These are phyloP conservation scores for Strombidium stylifer DNA, from an alignment of 73 alveolate species.

Conservation along the genomic window DNA sequence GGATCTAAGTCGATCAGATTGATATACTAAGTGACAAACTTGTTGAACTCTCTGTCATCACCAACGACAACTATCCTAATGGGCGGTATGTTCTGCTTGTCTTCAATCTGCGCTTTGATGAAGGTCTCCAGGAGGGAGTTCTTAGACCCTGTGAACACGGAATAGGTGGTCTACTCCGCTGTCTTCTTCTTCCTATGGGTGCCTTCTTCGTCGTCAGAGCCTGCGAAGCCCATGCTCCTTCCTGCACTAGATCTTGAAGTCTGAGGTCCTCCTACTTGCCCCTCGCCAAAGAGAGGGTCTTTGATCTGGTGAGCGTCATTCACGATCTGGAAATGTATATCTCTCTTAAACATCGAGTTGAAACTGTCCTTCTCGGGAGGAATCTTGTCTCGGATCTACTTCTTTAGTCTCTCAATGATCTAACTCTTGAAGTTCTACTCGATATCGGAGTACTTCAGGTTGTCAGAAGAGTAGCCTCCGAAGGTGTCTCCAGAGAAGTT, in stretches of 20 bases:
- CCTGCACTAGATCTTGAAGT: too few species aligned
- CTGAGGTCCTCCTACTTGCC: neutral
- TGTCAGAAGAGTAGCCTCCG: too few species aligned
- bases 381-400: too few species aligned
- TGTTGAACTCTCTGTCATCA: conserved; percentile 22
- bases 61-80: conserved; percentile 19
- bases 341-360: neutral
- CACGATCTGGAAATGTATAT: too few species aligned
- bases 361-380: conserved; percentile 8
- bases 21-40: neutral
- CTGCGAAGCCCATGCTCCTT: too few species aligned
- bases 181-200: neutral
- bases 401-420: conserved; percentile 7
- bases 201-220: too few species aligned
- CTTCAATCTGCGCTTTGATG: conserved; percentile 19
- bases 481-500: too few species aligned
- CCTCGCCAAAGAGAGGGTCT: too few species aligned
- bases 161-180: conserved; percentile 25
- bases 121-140: neutral
- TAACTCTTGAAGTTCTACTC: conserved; percentile 7
- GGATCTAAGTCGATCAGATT: too few species aligned
- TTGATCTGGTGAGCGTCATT: too few species aligned
- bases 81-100: conserved; percentile 23
- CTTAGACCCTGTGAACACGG: neutral
- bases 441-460: conserved; percentile 4